A percentile compares a stretch with the other conserved stretches of the same genome.
Evolutionary conservation across 176 grass and related monocot genomes (phyloP).

Genomic region (Aegilops longissima): DNA sequence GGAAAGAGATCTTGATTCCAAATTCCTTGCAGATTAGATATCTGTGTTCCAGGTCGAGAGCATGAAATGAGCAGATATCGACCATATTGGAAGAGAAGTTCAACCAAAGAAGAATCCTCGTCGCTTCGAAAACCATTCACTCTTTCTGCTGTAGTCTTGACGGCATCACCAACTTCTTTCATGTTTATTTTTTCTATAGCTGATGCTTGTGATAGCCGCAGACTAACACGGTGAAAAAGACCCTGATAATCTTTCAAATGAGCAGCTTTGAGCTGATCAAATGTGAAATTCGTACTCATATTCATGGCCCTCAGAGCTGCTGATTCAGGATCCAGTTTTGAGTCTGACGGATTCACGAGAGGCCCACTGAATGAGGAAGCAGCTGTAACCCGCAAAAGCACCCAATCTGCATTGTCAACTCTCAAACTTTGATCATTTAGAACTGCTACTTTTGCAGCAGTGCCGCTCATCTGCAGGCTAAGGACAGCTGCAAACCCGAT

Average conservation of each 20-base stretch:
- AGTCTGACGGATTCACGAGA: slow-evolving; percentile 59
- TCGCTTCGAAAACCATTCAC: slow-evolving; percentile 58
- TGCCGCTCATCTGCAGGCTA: slow-evolving; percentile 40
- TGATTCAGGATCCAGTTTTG: slow-evolving; percentile 55
- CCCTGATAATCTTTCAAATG: slow-evolving; percentile 80
- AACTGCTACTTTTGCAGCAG: slow-evolving; percentile 10
- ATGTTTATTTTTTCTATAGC: background rate
- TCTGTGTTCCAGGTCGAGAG: slow-evolving; percentile 66
- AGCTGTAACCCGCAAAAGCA: slow-evolving; percentile 57
- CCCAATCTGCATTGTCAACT: slow-evolving; percentile 65
- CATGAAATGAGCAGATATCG: slow-evolving; percentile 86
- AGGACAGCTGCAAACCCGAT: slow-evolving; percentile 67
- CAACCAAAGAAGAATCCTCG: slow-evolving; percentile 74
- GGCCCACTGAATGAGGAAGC: slow-evolving; percentile 65
- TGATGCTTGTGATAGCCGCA: slow-evolving; percentile 47
- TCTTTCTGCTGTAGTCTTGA: slow-evolving; percentile 63
- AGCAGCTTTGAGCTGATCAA: slow-evolving; percentile 52
- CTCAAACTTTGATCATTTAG: slow-evolving; percentile 52
- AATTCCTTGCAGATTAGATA: slow-evolving; percentile 81
- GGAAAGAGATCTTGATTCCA: slow-evolving; percentile 60
- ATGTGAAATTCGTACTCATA: slow-evolving; percentile 41
- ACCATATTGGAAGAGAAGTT: slow-evolving; percentile 80
- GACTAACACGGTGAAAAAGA: slow-evolving; percentile 63
- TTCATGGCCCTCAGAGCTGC: slow-evolving; percentile 42
- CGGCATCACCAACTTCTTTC: slow-evolving; percentile 16